Evolutionary conservation across 176 grass and related monocot species (phyloP).

Genomic region (Oryza australiensis): DNA sequence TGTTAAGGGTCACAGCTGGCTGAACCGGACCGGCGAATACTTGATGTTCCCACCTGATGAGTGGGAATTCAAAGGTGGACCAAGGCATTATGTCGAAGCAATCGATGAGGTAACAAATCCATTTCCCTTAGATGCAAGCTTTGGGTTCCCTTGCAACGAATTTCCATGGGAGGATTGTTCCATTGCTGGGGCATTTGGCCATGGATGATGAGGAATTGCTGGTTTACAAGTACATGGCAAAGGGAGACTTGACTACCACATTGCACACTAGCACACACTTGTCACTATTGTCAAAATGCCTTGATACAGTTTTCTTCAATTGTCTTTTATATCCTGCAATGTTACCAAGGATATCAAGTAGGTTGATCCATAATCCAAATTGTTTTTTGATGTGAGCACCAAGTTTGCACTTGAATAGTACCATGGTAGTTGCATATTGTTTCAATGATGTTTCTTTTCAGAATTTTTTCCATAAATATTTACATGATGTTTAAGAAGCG

Average conservation of each 20-base stretch:
- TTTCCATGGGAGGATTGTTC: too few species aligned
- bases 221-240: too few species aligned
- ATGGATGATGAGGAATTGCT: too few species aligned
- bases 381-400: neutral
- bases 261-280: neutral
- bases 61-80: slow-evolving; percentile 80
- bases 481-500: neutral
- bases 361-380: neutral
- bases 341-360: neutral
- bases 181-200: too few species aligned
- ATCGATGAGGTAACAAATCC: slow-evolving; percentile 73
- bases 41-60: slow-evolving; percentile 61
- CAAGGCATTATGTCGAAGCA: slow-evolving; percentile 67
- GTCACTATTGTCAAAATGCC: neutral
- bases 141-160: too few species aligned
- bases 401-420: neutral
- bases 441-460: neutral
- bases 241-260: too few species aligned
- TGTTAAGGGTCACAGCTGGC: slow-evolving; percentile 70
- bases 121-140: slow-evolving; percentile 6
- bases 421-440: neutral
- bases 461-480: neutral
- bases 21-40: slow-evolving; percentile 64
- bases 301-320: slow-evolving; percentile 11
- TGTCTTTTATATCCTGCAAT: neutral